Conservation (phyloP, 2,329 filamentous ascomycete genomes). For the Cladophialophora exuberans region DNA sequence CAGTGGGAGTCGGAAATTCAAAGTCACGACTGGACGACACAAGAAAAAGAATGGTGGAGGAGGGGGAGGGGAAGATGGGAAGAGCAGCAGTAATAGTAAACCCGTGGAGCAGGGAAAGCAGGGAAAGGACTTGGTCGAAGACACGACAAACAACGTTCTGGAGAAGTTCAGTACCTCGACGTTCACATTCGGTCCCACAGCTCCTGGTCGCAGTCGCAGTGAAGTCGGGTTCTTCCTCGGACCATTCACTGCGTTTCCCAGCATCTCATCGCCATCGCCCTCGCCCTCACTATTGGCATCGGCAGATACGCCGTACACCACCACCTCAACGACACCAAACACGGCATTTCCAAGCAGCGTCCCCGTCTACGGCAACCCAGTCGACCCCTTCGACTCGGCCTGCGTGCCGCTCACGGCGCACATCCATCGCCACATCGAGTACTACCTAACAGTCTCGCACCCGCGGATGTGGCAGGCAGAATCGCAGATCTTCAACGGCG, state of each 20-base stretch:
- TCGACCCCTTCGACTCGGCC: not conserved
- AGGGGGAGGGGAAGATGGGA: too few relatives aligned
- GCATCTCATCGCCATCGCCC: not conserved
- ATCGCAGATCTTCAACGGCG: not conserved
- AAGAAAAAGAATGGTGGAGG: too few relatives aligned
- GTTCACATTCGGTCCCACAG: not conserved
- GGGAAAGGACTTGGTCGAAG: too few relatives aligned
- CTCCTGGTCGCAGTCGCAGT: not conserved
- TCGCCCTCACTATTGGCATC: too few relatives aligned
- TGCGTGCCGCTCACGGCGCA: not conserved
- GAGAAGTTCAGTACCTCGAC: too few relatives aligned
- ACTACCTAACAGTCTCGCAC: not conserved
- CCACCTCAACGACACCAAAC: not conserved
- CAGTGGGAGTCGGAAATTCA: too few relatives aligned
- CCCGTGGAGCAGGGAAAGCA: too few relatives aligned
- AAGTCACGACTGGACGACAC: too few relatives aligned
- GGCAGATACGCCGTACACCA: too few relatives aligned
- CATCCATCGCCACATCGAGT: not conserved
- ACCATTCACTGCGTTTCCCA: not conserved
- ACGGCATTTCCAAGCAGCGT: too few relatives aligned
- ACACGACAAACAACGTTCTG: too few relatives aligned
- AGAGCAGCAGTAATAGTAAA: too few relatives aligned
- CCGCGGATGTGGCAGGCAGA: conserved; percentile 2
- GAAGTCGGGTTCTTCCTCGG: not conserved
- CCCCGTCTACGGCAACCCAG: not conserved